These are phyloP conservation scores for Beta lomatogona DNA, from an alignment of 179 eudicot species.

Conservation along the genomic window DNA sequence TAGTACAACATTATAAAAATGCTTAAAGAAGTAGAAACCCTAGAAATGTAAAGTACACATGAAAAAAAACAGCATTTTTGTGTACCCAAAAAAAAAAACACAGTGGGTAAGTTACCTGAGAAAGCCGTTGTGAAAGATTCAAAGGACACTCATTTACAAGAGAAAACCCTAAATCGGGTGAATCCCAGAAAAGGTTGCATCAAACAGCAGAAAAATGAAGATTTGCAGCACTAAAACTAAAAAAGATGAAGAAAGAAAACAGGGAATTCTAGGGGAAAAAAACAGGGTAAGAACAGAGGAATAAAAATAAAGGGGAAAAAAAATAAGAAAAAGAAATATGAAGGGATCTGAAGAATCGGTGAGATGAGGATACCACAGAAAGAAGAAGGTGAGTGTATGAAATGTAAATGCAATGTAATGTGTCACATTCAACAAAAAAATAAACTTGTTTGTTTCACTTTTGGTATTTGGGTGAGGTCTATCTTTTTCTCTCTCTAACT, in stretches of 20 bases:
- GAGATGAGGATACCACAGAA: constrained; percentile 26
- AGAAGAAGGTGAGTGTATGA: neutral
- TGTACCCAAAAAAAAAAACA: neutral
- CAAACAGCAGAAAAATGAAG: constrained; percentile 8
- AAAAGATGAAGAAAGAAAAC: neutral
- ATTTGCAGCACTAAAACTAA: neutral
- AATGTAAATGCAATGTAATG: neutral
- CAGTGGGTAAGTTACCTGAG: constrained; percentile 4
- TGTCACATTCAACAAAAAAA: constrained; percentile 2
- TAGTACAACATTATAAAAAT: neutral
- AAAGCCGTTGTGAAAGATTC: constrained; percentile 6
- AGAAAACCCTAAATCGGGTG: constrained; percentile 11
- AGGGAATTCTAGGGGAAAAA: neutral
- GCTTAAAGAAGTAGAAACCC: neutral
- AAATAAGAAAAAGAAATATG: neutral
- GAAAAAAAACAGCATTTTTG: neutral
- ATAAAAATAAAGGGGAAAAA: neutral
- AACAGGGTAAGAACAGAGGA: neutral
- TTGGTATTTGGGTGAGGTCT: neutral
- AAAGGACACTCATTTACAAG: constrained; percentile 26
- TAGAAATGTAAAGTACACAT: neutral
- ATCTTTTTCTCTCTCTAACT: neutral
- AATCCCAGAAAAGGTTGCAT: constrained; percentile 21
- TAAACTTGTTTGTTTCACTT: too few species aligned
- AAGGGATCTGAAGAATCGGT: constrained; percentile 29